These are phyloP conservation scores for Colletotrichum salicis DNA, from an alignment of 2,329 filamentous ascomycete species.

Conservation along the genomic window DNA sequence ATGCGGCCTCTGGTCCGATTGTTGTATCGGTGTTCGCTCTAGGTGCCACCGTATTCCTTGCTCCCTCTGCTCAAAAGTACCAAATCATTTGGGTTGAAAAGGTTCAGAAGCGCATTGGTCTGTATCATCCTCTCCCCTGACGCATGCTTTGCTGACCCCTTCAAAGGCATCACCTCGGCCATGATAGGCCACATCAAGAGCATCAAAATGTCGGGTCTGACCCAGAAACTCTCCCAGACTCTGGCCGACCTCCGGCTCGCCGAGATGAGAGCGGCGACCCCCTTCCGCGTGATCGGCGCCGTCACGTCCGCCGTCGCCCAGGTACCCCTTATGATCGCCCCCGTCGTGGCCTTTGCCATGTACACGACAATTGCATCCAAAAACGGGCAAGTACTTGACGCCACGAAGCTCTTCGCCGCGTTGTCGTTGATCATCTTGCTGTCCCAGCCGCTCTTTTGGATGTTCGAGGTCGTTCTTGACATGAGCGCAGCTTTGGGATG, in stretches of 20 bases:
- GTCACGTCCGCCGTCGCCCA: slow-evolving; percentile 49
- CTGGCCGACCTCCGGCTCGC: slow-evolving; percentile 36
- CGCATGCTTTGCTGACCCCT: neutral
- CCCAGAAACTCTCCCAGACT: slow-evolving; percentile 47
- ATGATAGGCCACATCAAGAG: slow-evolving; percentile 62
- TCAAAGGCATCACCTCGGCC: slow-evolving; percentile 51
- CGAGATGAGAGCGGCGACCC: slow-evolving; percentile 39
- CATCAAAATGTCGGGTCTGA: slow-evolving; percentile 61
- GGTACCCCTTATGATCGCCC: slow-evolving; percentile 37
- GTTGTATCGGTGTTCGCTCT: slow-evolving; percentile 44
- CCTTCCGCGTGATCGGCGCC: slow-evolving; percentile 46
- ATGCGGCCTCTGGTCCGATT: slow-evolving; percentile 47
- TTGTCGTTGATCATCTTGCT: slow-evolving; percentile 40
- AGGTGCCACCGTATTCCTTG: slow-evolving; percentile 40
- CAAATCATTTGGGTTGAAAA: slow-evolving; percentile 57
- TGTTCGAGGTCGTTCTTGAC: slow-evolving; percentile 46
- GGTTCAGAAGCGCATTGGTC: slow-evolving; percentile 59
- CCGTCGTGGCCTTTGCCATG: slow-evolving; percentile 35
- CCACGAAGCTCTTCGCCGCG: slow-evolving; percentile 37
- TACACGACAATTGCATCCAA: slow-evolving; percentile 15
- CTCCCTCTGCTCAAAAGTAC: slow-evolving; percentile 43
- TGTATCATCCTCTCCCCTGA: slow-evolving; percentile 43
- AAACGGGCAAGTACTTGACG: slow-evolving; percentile 18
- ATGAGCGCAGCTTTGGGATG: slow-evolving; percentile 39
- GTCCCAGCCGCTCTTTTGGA: slow-evolving; percentile 44